Conservation (phyloP, 2,329 filamentous ascomycete species). For the Bretziella fagacearum region DNA sequence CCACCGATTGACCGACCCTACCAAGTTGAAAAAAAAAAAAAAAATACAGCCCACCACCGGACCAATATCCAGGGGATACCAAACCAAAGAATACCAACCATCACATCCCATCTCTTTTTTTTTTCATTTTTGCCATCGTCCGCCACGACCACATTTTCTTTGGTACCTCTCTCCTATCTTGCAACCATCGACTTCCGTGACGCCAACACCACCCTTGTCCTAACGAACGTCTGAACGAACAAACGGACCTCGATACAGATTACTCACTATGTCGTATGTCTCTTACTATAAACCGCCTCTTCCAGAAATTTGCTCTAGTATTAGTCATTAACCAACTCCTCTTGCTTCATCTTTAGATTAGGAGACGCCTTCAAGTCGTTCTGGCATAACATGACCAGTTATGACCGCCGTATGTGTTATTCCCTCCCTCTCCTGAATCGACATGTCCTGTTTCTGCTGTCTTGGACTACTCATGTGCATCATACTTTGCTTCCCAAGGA, state of each 20-base stretch:
- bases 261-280: constrained; percentile 9
- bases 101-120: too few relatives aligned
- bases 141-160: background rate
- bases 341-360: constrained; percentile 30
- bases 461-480: too few relatives aligned
- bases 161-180: background rate
- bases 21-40: background rate
- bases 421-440: background rate
- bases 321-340: background rate
- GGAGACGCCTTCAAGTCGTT: constrained; percentile 67
- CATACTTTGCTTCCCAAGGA: too few relatives aligned
- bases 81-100: background rate
- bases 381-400: constrained; percentile 78
- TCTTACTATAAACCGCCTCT: too few relatives aligned
- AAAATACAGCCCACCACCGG: background rate
- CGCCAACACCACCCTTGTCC: background rate
- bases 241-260: background rate
- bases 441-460: background rate
- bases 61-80: constrained; percentile 4
- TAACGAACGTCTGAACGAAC: background rate
- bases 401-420: constrained; percentile 50
- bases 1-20: background rate
- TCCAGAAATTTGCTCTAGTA: background rate
- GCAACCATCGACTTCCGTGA: background rate
- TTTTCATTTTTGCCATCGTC: constrained; percentile 3